phyloP scores from a whole-genome alignment of 1,139 yeast genomes.

The Scheffersomyces parashehatae region DNA sequence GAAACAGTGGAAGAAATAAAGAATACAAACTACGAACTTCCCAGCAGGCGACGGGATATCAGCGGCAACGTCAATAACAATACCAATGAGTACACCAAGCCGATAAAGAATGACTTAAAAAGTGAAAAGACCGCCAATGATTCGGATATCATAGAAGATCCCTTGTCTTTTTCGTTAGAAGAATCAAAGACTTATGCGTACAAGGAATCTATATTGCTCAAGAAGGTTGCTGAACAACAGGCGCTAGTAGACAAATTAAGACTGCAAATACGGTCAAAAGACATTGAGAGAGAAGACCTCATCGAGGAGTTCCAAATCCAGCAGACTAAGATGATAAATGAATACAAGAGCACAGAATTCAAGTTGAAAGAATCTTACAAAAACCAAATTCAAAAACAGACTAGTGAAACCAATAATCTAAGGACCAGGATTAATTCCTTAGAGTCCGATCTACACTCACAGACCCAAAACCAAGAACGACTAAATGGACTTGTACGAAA shows the following conservation, averaged over 20 bases:
- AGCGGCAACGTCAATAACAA: background rate
- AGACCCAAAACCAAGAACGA: constrained; percentile 1
- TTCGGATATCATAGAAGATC: background rate
- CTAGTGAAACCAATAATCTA: background rate
- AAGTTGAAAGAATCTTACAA: constrained; percentile 3
- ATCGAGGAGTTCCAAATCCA: constrained; percentile 15
- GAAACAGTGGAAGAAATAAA: constrained; percentile 15
- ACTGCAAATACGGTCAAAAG: constrained; percentile 8
- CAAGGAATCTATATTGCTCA: constrained; percentile 2
- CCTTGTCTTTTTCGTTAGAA: no score
- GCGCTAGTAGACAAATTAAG: constrained; percentile 4
- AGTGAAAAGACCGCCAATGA: background rate
- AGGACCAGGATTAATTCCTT: background rate
- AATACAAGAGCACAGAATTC: constrained; percentile 4
- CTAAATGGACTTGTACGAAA: constrained; percentile 6
- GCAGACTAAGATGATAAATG: constrained; percentile 9
- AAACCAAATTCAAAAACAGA: background rate
- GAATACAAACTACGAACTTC: constrained; percentile 12
- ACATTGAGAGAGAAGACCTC: constrained; percentile 10
- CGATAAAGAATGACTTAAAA: background rate
- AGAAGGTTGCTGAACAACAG: constrained; percentile 5
- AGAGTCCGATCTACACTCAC: background rate
- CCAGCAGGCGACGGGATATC: constrained; percentile 2
- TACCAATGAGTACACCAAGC: background rate
- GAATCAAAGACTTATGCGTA: background rate